A percentile compares a stretch with the other conserved stretches of the same genome.
Evolutionary conservation across 345 rosid species (phyloP).

Genomic region (Noccaea caerulescens): DNA sequence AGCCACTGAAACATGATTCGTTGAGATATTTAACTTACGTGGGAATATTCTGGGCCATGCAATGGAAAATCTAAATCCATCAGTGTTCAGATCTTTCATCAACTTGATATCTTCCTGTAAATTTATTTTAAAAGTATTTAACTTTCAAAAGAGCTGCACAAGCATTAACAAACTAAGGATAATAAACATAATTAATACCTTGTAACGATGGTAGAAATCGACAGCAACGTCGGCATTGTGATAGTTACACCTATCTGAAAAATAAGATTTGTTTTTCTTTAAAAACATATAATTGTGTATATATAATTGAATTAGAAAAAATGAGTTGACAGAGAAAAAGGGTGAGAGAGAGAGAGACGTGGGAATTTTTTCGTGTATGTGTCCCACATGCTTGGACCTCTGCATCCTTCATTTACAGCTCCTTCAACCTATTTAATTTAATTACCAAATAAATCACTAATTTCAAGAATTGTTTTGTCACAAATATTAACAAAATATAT

Average conservation of each 20-base stretch:
- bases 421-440: constrained; percentile 43
- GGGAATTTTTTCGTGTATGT: constrained; percentile 42
- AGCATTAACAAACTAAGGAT: not conserved
- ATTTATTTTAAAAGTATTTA: not conserved
- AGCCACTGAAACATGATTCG: not conserved
- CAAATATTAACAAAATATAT: not conserved
- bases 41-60: constrained; percentile 65
- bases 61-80: constrained; percentile 61
- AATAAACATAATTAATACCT: constrained; percentile 41
- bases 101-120: constrained; percentile 57
- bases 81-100: constrained; percentile 56
- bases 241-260: constrained; percentile 49
- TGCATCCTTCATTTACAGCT: constrained; percentile 43
- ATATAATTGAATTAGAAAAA: not conserved
- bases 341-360: constrained; percentile 29
- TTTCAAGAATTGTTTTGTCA: not conserved
- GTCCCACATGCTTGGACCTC: constrained; percentile 51
- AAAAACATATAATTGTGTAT: not conserved
- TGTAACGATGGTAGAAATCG: constrained; percentile 56
- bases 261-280: too few species aligned
- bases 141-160: not conserved
- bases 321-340: not conserved
- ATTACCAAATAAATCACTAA: constrained; percentile 22
- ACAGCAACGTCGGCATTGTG: constrained; percentile 55
- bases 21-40: constrained; percentile 38